These are phyloP conservation scores for Aeschynomene evenia DNA, from an alignment of 306 rosid species.

Conservation along the genomic window DNA sequence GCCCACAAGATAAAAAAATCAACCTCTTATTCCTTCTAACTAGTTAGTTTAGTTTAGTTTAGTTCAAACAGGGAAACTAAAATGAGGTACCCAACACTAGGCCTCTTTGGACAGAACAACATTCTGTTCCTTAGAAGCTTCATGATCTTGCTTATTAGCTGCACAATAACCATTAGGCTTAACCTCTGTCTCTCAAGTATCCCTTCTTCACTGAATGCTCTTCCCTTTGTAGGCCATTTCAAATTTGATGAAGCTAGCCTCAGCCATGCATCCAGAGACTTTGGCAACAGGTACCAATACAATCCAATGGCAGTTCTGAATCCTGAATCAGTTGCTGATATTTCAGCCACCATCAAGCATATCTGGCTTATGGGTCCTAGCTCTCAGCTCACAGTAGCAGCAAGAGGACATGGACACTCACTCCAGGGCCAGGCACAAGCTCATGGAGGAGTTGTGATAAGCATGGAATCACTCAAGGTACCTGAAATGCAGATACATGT, in stretches of 20 bases:
- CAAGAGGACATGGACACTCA: slow-evolving; percentile 98
- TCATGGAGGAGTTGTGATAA: slow-evolving; percentile 76
- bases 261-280: slow-evolving; percentile 69
- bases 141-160: slow-evolving; percentile 55
- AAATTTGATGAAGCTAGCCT: slow-evolving; percentile 60
- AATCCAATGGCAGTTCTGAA: slow-evolving; percentile 70
- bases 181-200: slow-evolving; percentile 50
- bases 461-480: slow-evolving; percentile 71
- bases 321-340: slow-evolving; percentile 79
- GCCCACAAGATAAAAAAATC: slow-evolving; percentile 27
- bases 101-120: slow-evolving; percentile 43
- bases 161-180: slow-evolving; percentile 43
- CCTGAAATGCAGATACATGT: slow-evolving; percentile 53
- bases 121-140: slow-evolving; percentile 46
- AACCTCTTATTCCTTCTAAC: slow-evolving; percentile 46
- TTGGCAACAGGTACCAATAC: slow-evolving; percentile 73
- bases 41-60: too few species aligned
- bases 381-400: slow-evolving; percentile 83
- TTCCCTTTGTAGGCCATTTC: slow-evolving; percentile 68
- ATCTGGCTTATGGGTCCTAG: slow-evolving; percentile 72
- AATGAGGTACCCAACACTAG: slow-evolving; percentile 48
- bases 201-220: slow-evolving; percentile 53
- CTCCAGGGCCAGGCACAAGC: slow-evolving; percentile 90
- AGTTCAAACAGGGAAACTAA: slow-evolving; percentile 32
- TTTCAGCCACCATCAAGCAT: slow-evolving; percentile 63